Conservation (phyloP, 2,329 filamentous ascomycete species). For the Dothiorella sarmentorum region DNA sequence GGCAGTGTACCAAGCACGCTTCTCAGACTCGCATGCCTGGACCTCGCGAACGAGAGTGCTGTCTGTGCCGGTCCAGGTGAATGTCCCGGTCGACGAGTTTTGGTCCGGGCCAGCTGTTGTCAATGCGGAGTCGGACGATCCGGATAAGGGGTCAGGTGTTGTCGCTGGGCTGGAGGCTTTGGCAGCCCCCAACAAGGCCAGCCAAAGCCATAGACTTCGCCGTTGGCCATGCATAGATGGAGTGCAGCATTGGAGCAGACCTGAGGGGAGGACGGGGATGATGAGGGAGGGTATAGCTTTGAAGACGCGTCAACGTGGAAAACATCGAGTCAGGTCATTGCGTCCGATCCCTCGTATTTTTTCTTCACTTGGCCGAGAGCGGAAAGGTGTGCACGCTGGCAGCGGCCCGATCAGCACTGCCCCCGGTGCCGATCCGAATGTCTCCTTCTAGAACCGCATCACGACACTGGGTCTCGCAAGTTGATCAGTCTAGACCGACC, state of each 20-base stretch:
- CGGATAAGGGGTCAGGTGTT: constrained; percentile 3
- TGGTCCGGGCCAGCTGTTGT: not conserved
- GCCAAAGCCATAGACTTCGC: not conserved
- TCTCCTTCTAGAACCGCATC: not conserved
- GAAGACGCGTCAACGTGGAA: not conserved
- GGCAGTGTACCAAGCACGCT: not conserved
- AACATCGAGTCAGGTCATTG: not conserved
- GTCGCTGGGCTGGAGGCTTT: not conserved
- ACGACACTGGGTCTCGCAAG: not conserved
- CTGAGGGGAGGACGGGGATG: not conserved
- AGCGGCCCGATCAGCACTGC: constrained; percentile 9
- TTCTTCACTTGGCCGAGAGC: not conserved
- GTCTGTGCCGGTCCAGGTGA: constrained; percentile 8
- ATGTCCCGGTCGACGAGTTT: not conserved
- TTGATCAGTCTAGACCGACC: not conserved
- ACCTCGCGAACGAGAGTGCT: not conserved
- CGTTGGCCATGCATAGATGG: not conserved
- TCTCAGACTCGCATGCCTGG: not conserved
- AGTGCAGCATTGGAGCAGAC: constrained; percentile 12
- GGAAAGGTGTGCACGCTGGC: not conserved
- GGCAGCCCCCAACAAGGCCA: not conserved
- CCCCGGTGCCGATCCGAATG: not conserved
- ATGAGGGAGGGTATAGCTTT: not conserved
- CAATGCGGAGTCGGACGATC: constrained; percentile 6
- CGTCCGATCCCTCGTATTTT: not conserved